These are phyloP conservation scores for Dryas integrifolia DNA, from an alignment of 331 rosid species.

Conservation along the genomic window DNA sequence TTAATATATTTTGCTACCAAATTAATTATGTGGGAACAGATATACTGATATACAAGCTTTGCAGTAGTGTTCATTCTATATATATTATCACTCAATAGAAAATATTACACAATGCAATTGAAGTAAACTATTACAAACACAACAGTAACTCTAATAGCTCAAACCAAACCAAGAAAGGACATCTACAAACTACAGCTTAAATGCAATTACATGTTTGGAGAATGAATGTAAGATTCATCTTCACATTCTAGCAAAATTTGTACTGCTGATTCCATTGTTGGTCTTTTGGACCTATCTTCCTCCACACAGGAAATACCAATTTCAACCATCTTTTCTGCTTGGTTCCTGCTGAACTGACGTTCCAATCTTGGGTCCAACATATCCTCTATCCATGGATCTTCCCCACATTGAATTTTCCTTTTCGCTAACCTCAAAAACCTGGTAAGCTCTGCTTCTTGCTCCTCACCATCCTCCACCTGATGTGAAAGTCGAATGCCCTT, in stretches of 20 bases:
- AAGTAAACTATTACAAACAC: too few species aligned
- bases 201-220: not conserved
- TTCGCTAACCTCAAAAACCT: not conserved
- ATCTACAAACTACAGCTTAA: not conserved
- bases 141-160: not conserved
- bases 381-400: not conserved
- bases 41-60: too few species aligned
- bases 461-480: not conserved
- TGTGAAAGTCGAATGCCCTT: conserved; percentile 6
- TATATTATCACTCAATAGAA: too few species aligned
- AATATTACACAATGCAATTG: too few species aligned
- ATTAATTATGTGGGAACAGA: too few species aligned
- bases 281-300: conserved; percentile 7
- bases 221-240: not conserved
- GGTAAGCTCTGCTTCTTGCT: not conserved
- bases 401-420: not conserved
- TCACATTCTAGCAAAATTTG: conserved; percentile 1
- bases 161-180: not conserved
- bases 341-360: not conserved
- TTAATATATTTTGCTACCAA: not conserved
- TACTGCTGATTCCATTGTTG: conserved; percentile 7
- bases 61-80: too few species aligned
- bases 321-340: conserved; percentile 6
- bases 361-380: conserved; percentile 8
- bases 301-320: conserved; percentile 12